phyloP scores from a whole-genome alignment of 1,284 basidiomycete genomes.

The Marasmius tenuissimus region DNA sequence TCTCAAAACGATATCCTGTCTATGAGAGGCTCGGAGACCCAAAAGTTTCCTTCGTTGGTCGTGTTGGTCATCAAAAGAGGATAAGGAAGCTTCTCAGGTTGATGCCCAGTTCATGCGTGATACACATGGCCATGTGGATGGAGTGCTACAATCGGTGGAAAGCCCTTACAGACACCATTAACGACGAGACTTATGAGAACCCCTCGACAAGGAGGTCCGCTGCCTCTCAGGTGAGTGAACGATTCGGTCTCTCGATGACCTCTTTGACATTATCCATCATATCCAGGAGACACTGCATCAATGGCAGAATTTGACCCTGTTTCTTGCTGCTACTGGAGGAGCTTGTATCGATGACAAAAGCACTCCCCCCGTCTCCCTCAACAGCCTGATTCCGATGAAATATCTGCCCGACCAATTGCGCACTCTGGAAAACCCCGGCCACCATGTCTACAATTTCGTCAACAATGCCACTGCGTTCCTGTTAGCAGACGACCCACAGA shows the following conservation, averaged over 20 bases:
- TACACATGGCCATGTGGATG: constrained; percentile 78
- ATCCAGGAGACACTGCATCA: constrained; percentile 71
- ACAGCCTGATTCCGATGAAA: constrained; percentile 56
- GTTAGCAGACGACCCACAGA: constrained; percentile 58
- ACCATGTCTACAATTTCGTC: constrained; percentile 65
- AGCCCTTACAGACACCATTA: constrained; percentile 49
- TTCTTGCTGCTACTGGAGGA: constrained; percentile 76
- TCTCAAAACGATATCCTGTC: constrained; percentile 65
- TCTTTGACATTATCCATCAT: constrained; percentile 3
- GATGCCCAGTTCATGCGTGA: constrained; percentile 60
- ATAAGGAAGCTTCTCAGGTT: constrained; percentile 71
- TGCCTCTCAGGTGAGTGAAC: neutral
- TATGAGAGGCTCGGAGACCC: constrained; percentile 80
- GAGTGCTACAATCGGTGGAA: constrained; percentile 77
- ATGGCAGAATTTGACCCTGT: constrained; percentile 88
- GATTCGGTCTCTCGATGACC: neutral
- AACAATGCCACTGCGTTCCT: constrained; percentile 71
- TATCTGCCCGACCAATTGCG: constrained; percentile 74
- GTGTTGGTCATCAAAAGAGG: constrained; percentile 79
- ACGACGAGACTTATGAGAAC: constrained; percentile 31
- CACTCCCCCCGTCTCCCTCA: constrained; percentile 39
- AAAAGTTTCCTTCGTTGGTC: constrained; percentile 65
- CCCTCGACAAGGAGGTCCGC: neutral
- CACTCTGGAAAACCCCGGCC: constrained; percentile 54
- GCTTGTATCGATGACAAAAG: constrained; percentile 60